Percentiles rank a stretch among this genome's conserved stretches.
Conservation (phyloP, 768 basidiomycete species). For the Tubosaeta sp. region DNA sequence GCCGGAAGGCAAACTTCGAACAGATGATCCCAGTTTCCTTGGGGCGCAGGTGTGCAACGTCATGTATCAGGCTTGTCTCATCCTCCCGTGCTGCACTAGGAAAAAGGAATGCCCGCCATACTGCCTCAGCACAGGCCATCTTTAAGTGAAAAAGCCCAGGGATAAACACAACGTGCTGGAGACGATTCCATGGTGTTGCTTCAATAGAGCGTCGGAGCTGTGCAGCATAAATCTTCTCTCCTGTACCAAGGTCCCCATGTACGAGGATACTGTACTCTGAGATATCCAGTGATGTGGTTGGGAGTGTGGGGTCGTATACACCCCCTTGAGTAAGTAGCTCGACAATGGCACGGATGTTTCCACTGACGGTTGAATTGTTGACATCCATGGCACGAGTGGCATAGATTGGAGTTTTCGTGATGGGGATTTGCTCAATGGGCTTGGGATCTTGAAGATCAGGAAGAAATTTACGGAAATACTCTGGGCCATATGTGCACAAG, state of each 20-base stretch:
- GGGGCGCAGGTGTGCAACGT: conserved; percentile 28
- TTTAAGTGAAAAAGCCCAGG: conserved; percentile 4
- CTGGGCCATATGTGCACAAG: neutral
- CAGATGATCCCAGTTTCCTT: neutral
- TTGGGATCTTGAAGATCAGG: neutral
- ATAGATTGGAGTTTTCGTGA: neutral
- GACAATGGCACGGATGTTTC: neutral
- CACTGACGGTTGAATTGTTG: neutral
- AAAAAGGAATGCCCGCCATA: conserved; percentile 13
- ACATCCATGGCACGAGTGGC: neutral
- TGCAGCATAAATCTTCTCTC: neutral
- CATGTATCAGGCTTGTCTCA: conserved; percentile 15
- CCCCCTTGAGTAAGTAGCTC: neutral
- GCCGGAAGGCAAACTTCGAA: conserved; percentile 31
- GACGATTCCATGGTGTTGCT: conserved; percentile 15
- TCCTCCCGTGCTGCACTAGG: conserved; percentile 3
- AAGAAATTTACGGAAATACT: neutral
- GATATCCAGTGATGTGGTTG: too few species aligned
- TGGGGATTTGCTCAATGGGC: neutral
- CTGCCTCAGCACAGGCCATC: conserved; percentile 28
- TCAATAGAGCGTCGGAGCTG: neutral
- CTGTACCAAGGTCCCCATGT: conserved; percentile 1
- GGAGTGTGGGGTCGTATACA: neutral
- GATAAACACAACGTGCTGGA: conserved; percentile 33
- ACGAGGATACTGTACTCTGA: neutral